These are phyloP conservation scores for Tripterygium wilfordii DNA, from an alignment of 177 flowering plant species.

Conservation along the genomic window DNA sequence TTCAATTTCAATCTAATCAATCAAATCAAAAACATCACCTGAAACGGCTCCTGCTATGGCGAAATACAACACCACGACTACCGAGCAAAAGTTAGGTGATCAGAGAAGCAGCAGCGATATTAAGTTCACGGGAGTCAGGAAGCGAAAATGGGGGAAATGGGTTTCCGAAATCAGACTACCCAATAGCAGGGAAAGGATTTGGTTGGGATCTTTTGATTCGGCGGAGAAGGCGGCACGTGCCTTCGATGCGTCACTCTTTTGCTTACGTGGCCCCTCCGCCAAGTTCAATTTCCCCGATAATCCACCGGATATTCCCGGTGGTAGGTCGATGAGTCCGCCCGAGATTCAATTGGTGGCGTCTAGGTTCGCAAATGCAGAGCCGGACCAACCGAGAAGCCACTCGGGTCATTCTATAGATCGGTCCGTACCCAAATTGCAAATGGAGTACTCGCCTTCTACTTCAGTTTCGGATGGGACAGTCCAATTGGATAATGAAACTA, in stretches of 20 bases:
- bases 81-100: not conserved
- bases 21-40: no score
- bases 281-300: conserved; percentile 60
- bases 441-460: conserved; percentile 9
- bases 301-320: conserved; percentile 43
- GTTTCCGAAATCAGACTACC: conserved; percentile 82
- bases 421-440: conserved; percentile 5
- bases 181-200: conserved; percentile 66
- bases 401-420: conserved; percentile 4
- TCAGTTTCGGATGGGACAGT: conserved; percentile 26
- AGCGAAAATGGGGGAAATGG: conserved; percentile 85
- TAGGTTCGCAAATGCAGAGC: conserved; percentile 36
- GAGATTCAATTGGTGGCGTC: conserved; percentile 54
- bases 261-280: conserved; percentile 57
- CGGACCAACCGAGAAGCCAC: conserved; percentile 4
- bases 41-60: conserved; percentile 15
- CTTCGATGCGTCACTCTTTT: conserved; percentile 68
- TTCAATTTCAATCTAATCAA: no score
- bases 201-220: conserved; percentile 73
- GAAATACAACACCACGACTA: no score
- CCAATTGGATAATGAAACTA: conserved; percentile 12
- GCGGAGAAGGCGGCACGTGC: conserved; percentile 85
- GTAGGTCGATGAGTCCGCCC: conserved; percentile 24
- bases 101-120: conserved; percentile 14
- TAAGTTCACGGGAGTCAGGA: conserved; percentile 54